These are phyloP conservation scores for Leccinum longicurvipes DNA, from an alignment of 768 basidiomycete genomes.

Conservation along the genomic window DNA sequence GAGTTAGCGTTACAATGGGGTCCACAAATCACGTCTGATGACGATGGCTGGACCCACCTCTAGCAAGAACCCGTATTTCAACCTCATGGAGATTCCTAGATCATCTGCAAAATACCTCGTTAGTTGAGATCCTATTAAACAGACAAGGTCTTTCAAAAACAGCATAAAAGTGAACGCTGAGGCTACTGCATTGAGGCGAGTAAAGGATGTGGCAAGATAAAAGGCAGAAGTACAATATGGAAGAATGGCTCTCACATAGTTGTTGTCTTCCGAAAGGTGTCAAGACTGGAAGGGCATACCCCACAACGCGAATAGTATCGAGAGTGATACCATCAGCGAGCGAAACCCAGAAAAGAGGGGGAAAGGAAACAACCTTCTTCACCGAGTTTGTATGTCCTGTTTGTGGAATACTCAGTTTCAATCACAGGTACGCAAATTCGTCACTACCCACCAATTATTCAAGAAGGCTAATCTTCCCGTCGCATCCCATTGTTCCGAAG, in stretches of 20 bases:
- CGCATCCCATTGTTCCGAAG: constrained; percentile 58
- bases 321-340: not conserved
- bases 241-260: constrained; percentile 50
- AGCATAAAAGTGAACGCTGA: not conserved
- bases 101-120: constrained; percentile 40
- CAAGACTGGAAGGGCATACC: constrained; percentile 44
- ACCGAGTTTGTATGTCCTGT: constrained; percentile 87
- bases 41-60: constrained; percentile 35
- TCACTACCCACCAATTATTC: constrained; percentile 65
- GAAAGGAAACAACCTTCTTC: constrained; percentile 57
- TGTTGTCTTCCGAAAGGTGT: constrained; percentile 92
- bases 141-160: not conserved
- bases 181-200: not conserved
- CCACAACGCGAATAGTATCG: not conserved
- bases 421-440: constrained; percentile 7
- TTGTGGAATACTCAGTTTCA: not conserved
- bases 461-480: constrained; percentile 68
- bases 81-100: constrained; percentile 64
- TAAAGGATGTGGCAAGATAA: not conserved
- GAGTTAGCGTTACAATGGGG: constrained; percentile 13
- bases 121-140: not conserved
- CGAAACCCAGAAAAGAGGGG: not conserved
- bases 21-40: not conserved
- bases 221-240: not conserved
- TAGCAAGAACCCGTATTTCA: constrained; percentile 78